Percentiles rank a stretch among this genome's conserved stretches.
Evolutionary conservation across 73 alveolate genomes (phyloP).

Genomic region (Paramecium pentaurelia): DNA sequence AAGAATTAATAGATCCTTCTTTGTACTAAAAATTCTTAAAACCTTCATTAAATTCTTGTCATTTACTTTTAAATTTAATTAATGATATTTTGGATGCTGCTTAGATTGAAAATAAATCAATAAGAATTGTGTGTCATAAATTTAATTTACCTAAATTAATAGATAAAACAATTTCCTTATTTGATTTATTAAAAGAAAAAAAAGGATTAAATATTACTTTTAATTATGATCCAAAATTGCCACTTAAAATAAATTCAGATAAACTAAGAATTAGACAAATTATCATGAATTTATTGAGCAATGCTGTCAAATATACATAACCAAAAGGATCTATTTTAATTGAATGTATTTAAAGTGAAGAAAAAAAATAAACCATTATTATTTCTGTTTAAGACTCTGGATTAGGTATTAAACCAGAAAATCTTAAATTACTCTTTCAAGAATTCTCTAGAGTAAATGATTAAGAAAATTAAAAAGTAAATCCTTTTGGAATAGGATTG

Average conservation of each 20-base stretch:
- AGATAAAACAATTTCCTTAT: constrained; percentile 9
- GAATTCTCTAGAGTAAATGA: neutral
- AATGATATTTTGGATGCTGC: constrained; percentile 63
- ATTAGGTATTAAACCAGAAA: constrained; percentile 44
- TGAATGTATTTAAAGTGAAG: neutral
- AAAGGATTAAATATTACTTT: constrained; percentile 13
- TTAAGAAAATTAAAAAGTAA: neutral
- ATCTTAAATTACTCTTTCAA: constrained; percentile 7
- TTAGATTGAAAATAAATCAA: constrained; percentile 35
- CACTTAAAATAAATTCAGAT: constrained; percentile 27
- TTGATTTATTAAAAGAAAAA: constrained; percentile 5
- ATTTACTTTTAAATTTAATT: constrained; percentile 43
- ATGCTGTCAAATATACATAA: constrained; percentile 60
- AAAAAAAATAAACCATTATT: neutral
- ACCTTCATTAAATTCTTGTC: constrained; percentile 50
- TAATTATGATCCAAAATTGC: constrained; percentile 30
- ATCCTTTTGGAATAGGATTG: constrained; percentile 48
- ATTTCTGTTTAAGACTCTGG: constrained; percentile 55
- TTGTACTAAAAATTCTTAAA: neutral
- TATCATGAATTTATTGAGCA: constrained; percentile 50
- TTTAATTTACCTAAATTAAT: constrained; percentile 48
- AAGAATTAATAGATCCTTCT: neutral
- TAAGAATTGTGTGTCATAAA: neutral
- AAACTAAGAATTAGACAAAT: constrained; percentile 41
- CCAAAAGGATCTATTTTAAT: constrained; percentile 33